Evolutionary conservation across 2,329 filamentous ascomycete species (phyloP).

Genomic region (Aspergillus proliferans): DNA sequence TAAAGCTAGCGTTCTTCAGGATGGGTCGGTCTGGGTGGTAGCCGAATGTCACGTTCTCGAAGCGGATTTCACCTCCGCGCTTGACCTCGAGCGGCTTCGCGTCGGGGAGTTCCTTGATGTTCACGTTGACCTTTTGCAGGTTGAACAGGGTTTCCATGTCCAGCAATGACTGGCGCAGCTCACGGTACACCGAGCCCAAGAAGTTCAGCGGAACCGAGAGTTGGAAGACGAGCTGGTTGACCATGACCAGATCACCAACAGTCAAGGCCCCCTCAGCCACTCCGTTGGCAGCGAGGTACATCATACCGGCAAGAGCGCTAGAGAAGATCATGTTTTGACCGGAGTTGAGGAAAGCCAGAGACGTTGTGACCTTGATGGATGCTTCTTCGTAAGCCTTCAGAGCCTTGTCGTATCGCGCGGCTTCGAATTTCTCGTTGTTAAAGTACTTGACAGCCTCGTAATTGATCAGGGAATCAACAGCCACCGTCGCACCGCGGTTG

Average conservation of each 20-base stretch:
- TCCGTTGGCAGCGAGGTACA: constrained; percentile 91
- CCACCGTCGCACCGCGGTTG: constrained; percentile 89
- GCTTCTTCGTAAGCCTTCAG: constrained; percentile 82
- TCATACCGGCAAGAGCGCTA: constrained; percentile 87
- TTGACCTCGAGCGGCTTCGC: constrained; percentile 67
- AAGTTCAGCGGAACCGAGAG: constrained; percentile 96
- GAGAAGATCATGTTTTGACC: constrained; percentile 98
- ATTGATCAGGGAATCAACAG: constrained; percentile 95
- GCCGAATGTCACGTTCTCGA: constrained; percentile 91
- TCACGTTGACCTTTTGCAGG: constrained; percentile 90
- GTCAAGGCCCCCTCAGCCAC: constrained; percentile 76
- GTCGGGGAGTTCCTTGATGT: constrained; percentile 68
- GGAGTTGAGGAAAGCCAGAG: constrained; percentile 83
- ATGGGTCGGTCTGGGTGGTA: constrained; percentile 86
- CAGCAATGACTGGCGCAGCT: constrained; percentile 85
- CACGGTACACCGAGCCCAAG: constrained; percentile 93
- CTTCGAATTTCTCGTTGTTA: constrained; percentile 96
- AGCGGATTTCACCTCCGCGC: constrained; percentile 80
- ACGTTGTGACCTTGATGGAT: constrained; percentile 95
- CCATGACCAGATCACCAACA: constrained; percentile 95
- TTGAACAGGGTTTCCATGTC: constrained; percentile 99
- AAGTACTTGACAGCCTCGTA: constrained; percentile 99
- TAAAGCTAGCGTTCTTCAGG: constrained; percentile 73
- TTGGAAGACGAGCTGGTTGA: constrained; percentile 98
- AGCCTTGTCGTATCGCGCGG: constrained; percentile 80